Conservation (phyloP, 805 yeast species). For the Candida nemodendra region DNA sequence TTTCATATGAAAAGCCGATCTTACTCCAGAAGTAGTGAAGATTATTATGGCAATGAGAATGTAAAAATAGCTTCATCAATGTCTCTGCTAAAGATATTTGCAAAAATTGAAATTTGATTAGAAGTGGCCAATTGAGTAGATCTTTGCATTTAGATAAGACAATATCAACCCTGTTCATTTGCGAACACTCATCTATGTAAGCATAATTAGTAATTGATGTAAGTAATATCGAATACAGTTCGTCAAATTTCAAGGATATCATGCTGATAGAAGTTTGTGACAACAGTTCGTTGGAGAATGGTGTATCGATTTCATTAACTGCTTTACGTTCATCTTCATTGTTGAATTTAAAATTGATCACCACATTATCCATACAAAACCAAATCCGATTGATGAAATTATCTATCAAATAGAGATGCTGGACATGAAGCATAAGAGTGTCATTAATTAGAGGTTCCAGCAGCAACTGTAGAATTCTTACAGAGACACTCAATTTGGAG, state of each 20-base stretch:
- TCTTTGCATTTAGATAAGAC: slow-evolving; percentile 23
- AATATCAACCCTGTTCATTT: slow-evolving; percentile 18
- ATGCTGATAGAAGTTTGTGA: slow-evolving; percentile 20
- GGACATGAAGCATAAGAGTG: slow-evolving; percentile 21
- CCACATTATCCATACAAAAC: slow-evolving; percentile 34
- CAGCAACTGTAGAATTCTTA: slow-evolving; percentile 27
- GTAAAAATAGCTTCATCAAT: slow-evolving; percentile 24
- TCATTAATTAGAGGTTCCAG: slow-evolving; percentile 23
- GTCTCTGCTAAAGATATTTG: slow-evolving; percentile 29
- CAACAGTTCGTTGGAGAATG: slow-evolving; percentile 7
- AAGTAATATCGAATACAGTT: slow-evolving; percentile 27
- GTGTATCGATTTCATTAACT: slow-evolving; percentile 2
- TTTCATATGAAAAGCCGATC: slow-evolving; percentile 17
- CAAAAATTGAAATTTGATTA: slow-evolving; percentile 23
- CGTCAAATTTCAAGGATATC: slow-evolving; percentile 25
- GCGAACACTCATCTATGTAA: slow-evolving; percentile 17
- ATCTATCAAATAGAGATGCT: slow-evolving; percentile 23
- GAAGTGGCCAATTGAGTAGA: slow-evolving; percentile 30
- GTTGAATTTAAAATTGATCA: slow-evolving; percentile 26
- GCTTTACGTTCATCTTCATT: slow-evolving; percentile 13
- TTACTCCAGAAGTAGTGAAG: slow-evolving; percentile 23
- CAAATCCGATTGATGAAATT: slow-evolving; percentile 28
- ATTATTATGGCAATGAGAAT: slow-evolving; percentile 16
- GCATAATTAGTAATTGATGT: slow-evolving; percentile 19
- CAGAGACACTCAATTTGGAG: slow-evolving; percentile 26